Percentiles rank a stretch among this genome's conserved stretches.
phyloP scores from a whole-genome alignment of 345 rosid species.

The Tarenaya hassleriana region DNA sequence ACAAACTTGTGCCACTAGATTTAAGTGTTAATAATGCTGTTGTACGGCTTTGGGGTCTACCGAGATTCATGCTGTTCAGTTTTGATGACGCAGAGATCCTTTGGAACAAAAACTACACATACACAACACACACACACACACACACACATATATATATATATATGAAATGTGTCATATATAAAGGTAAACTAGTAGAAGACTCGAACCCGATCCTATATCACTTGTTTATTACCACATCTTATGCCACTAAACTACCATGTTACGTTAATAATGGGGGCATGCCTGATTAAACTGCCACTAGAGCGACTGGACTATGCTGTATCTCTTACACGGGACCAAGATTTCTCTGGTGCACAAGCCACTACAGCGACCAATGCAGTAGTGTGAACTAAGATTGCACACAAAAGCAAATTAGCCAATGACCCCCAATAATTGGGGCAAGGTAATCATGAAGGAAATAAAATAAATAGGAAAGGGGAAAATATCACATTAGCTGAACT shows the following conservation, averaged over 20 bases:
- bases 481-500: conserved; percentile 19
- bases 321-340: conserved; percentile 2
- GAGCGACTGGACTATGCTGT: too few species aligned
- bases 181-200: too few species aligned
- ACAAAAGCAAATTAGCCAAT: conserved; percentile 32
- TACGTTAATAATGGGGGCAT: too few species aligned
- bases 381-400: conserved; percentile 21
- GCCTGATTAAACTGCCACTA: too few species aligned
- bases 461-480: conserved; percentile 18
- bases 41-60: conserved; percentile 38
- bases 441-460: conserved; percentile 29
- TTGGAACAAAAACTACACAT: conserved; percentile 21
- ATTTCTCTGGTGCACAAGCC: conserved; percentile 15
- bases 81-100: conserved; percentile 25
- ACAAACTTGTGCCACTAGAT: conserved; percentile 24
- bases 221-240: too few species aligned
- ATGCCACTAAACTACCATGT: too few species aligned
- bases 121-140: not conserved
- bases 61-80: conserved; percentile 17
- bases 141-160: too few species aligned
- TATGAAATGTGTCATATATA: too few species aligned
- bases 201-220: too few species aligned
- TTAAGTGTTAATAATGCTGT: conserved; percentile 28
- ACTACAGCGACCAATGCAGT: conserved; percentile 18
- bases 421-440: conserved; percentile 50